Conservation (phyloP, 306 rosid genomes). For the Medicago arabica region DNA sequence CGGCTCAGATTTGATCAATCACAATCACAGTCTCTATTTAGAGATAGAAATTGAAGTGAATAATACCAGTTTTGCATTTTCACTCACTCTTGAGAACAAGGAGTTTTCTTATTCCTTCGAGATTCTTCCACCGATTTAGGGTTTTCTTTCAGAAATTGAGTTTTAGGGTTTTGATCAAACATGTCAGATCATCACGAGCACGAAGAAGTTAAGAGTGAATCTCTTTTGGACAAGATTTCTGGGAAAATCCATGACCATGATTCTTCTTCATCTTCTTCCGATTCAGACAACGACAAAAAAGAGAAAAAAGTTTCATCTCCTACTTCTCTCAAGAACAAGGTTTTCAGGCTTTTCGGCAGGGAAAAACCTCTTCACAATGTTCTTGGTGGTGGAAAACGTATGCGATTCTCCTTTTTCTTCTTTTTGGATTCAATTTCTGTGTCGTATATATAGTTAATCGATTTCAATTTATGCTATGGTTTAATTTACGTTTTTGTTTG, state of each 20-base stretch:
- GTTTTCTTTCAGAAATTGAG: constrained; percentile 29
- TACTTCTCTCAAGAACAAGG: constrained; percentile 58
- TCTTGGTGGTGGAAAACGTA: constrained; percentile 96
- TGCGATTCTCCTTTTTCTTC: constrained; percentile 19
- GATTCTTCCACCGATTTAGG: constrained; percentile 43
- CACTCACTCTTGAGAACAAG: not conserved
- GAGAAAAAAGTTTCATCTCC: constrained; percentile 48
- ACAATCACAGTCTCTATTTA: constrained; percentile 39
- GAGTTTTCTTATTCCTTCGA: constrained; percentile 46
- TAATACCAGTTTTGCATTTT: not conserved
- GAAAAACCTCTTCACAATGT: constrained; percentile 82
- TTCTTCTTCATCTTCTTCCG: constrained; percentile 65
- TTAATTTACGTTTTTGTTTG: not conserved
- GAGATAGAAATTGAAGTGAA: constrained; percentile 1
- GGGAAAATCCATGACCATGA: constrained; percentile 78
- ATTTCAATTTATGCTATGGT: not conserved
- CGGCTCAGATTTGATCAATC: constrained; percentile 51
- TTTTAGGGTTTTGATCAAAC: not conserved
- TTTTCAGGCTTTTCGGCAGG: constrained; percentile 84
- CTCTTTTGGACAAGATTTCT: constrained; percentile 65
- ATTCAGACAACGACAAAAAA: constrained; percentile 64
- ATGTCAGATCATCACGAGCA: constrained; percentile 66
- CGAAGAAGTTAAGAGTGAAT: constrained; percentile 61
- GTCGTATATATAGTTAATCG: not conserved
- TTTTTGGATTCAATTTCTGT: not conserved